A percentile compares a stretch with the other conserved stretches of the same genome.
Evolutionary conservation across 768 basidiomycete genomes (phyloP).

Genomic region (Strobilomyces echinocephalus): DNA sequence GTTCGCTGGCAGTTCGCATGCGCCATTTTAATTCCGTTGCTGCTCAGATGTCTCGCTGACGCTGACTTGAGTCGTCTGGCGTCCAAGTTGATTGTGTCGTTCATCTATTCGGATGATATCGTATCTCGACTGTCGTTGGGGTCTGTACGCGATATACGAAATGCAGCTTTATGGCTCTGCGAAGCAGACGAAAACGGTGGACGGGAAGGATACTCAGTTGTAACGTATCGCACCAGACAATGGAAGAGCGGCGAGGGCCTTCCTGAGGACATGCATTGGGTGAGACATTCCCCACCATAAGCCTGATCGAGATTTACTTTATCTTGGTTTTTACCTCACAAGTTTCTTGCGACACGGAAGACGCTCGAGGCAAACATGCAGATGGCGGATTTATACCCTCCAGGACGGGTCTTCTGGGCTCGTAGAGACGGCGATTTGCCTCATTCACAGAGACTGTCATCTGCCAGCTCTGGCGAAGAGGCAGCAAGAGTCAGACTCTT

Average conservation of each 20-base stretch:
- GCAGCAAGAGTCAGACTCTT: conserved; percentile 65
- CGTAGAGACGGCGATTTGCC: conserved; percentile 69
- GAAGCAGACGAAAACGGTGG: conserved; percentile 51
- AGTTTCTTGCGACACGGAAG: conserved; percentile 80
- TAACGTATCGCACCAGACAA: conserved; percentile 46
- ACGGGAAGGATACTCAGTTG: conserved; percentile 36
- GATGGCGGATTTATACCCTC: conserved; percentile 65
- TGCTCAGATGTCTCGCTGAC: conserved; percentile 55
- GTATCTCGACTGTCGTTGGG: conserved; percentile 76
- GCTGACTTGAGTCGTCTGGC: conserved; percentile 55
- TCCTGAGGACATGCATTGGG: conserved; percentile 47
- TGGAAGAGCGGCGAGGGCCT: conserved; percentile 61
- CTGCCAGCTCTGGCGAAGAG: conserved; percentile 15
- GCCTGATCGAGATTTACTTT: neutral
- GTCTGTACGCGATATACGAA: conserved; percentile 68
- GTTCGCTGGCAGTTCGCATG: neutral
- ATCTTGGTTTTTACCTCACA: neutral
- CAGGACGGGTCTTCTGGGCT: conserved; percentile 77
- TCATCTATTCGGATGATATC: conserved; percentile 79
- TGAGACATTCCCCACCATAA: conserved; percentile 30
- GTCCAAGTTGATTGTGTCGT: conserved; percentile 63
- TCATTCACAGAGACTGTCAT: conserved; percentile 35
- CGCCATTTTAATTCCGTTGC: neutral
- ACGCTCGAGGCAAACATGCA: conserved; percentile 85
- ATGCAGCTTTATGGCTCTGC: conserved; percentile 76